Conservation (phyloP, 768 basidiomycete genomes). For the Pleurotus cornucopiae region DNA sequence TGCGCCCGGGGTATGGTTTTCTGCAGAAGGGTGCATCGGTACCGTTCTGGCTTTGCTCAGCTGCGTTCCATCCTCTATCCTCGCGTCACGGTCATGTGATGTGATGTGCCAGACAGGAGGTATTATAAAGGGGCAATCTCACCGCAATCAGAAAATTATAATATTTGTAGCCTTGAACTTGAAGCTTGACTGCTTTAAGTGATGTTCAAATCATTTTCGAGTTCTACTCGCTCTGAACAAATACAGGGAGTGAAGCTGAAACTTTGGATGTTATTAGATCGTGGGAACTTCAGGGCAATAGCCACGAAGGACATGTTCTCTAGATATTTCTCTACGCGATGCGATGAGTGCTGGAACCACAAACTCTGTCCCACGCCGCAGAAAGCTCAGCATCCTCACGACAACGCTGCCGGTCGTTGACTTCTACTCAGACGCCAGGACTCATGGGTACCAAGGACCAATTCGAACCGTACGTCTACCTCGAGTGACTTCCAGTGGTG, state of each 20-base stretch:
- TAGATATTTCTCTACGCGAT: not conserved
- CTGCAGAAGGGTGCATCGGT: constrained; percentile 44
- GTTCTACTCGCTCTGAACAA: too few species aligned
- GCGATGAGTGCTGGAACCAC: constrained; percentile 3
- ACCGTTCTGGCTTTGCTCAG: not conserved
- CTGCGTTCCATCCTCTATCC: too few species aligned
- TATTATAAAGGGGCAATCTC: too few species aligned
- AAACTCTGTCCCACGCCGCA: not conserved
- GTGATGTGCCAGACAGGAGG: too few species aligned
- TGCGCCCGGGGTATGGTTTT: constrained; percentile 40
- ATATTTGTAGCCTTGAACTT: too few species aligned
- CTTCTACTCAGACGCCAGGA: constrained; percentile 37
- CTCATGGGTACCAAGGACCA: constrained; percentile 34
- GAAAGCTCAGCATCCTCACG: constrained; percentile 10
- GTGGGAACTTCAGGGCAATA: too few species aligned
- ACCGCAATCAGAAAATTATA: too few species aligned
- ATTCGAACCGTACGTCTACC: constrained; percentile 54
- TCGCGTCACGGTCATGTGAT: too few species aligned
- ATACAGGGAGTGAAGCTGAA: too few species aligned
- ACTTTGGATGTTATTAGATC: too few species aligned
- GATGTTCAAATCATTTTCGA: too few species aligned
- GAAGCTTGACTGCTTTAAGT: too few species aligned
- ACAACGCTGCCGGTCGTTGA: constrained; percentile 17
- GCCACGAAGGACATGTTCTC: not conserved
- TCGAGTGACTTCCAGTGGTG: constrained; percentile 57